These are phyloP conservation scores for Glutinoglossum americanum DNA, from an alignment of 495 filamentous ascomycete species.

Conservation along the genomic window DNA sequence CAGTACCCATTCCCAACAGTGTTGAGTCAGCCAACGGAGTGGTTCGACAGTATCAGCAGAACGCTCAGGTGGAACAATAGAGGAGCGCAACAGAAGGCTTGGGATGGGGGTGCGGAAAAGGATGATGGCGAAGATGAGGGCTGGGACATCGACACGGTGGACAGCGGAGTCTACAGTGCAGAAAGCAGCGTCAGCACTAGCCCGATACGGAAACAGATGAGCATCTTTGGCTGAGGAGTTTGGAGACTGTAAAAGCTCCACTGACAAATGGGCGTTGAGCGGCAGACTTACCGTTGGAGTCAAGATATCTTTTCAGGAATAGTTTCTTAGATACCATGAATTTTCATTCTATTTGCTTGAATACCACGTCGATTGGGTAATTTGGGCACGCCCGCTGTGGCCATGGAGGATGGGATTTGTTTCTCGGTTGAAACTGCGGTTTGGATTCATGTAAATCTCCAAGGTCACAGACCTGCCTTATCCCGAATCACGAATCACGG, in stretches of 20 bases:
- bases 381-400: no score
- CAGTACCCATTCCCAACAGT: conserved; percentile 95
- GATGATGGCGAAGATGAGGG: conserved; percentile 27
- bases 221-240: not conserved
- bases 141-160: conserved; percentile 76
- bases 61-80: conserved; percentile 87
- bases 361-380: no score
- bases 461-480: no score
- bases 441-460: no score
- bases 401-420: no score
- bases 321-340: no score
- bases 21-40: conserved; percentile 50
- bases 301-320: no score
- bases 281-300: no score
- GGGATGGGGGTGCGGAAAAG: conserved; percentile 22
- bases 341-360: no score
- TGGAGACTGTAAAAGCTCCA: no score
- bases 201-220: not conserved
- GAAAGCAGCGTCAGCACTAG: conserved; percentile 1
- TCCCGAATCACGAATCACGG: no score
- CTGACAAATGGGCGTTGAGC: not conserved
- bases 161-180: conserved; percentile 5
- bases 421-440: no score
- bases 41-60: conserved; percentile 82
- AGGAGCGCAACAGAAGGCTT: conserved; percentile 66